phyloP scores from a whole-genome alignment of 2,329 filamentous ascomycete species.

The Pseudogymnoascus sp. region DNA sequence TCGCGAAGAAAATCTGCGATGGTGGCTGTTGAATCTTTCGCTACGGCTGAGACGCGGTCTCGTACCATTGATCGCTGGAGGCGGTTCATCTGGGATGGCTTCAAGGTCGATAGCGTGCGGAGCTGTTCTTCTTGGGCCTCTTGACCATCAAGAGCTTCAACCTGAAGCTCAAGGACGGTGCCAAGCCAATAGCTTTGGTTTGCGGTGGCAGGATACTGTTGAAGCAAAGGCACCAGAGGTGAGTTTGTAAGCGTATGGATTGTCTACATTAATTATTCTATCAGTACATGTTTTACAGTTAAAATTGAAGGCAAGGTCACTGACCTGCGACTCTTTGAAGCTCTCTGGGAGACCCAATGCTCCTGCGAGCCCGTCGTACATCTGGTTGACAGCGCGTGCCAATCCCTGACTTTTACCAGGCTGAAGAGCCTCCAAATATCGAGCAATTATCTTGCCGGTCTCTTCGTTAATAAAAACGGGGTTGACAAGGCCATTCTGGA shows the following conservation, averaged over 20 bases:
- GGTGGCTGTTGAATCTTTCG: constrained; percentile 52
- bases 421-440: constrained; percentile 21
- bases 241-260: constrained; percentile 53
- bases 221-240: constrained; percentile 40
- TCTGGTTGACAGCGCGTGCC: constrained; percentile 18
- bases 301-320: constrained; percentile 26
- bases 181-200: constrained; percentile 39
- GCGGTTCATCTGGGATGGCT: constrained; percentile 43
- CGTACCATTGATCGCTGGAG: constrained; percentile 52
- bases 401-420: constrained; percentile 18
- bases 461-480: neutral
- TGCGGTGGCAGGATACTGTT: constrained; percentile 28
- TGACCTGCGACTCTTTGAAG: constrained; percentile 37
- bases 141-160: constrained; percentile 36
- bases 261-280: constrained; percentile 35
- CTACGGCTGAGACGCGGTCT: constrained; percentile 44
- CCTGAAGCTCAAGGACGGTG: constrained; percentile 42
- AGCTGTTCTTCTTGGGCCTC: constrained; percentile 35
- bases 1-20: constrained; percentile 43
- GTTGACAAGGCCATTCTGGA: neutral
- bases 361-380: constrained; percentile 20
- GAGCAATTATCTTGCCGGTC: constrained; percentile 10
- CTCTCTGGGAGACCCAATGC: constrained; percentile 18
- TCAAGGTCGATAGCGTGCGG: constrained; percentile 38
- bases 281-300: constrained; percentile 27